Conservation (phyloP, 164 flowering plant genomes). For the Stephania japonica region DNA sequence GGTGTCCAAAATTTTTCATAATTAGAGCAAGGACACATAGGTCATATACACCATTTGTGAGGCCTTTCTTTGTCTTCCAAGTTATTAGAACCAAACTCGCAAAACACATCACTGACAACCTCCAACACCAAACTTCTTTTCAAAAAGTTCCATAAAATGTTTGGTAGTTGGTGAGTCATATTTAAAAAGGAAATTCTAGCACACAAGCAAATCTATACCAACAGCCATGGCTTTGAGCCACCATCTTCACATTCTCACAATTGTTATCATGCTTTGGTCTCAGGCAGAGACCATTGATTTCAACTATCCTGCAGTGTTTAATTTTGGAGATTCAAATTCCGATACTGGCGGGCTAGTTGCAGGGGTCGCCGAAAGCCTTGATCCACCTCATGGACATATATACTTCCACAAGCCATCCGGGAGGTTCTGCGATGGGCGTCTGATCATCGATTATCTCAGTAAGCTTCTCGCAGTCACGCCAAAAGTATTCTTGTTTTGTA, state of each 20-base stretch:
- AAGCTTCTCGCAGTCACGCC: constrained; percentile 5
- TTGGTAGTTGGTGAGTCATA: constrained; percentile 11
- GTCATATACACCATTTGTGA: background rate
- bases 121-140: constrained; percentile 9
- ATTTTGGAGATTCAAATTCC: constrained; percentile 77
- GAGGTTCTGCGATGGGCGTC: constrained; percentile 67
- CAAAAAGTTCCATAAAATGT: background rate
- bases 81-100: background rate
- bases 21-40: background rate
- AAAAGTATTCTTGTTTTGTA: background rate
- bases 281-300: constrained; percentile 21
- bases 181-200: background rate
- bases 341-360: constrained; percentile 55
- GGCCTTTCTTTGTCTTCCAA: background rate
- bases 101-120: constrained; percentile 5
- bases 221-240: constrained; percentile 10
- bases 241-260: constrained; percentile 6
- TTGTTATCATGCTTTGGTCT: constrained; percentile 3
- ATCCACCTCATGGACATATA: constrained; percentile 49
- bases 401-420: constrained; percentile 48
- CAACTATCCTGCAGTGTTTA: constrained; percentile 52
- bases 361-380: constrained; percentile 34
- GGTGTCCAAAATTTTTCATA: no score
- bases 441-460: constrained; percentile 62
- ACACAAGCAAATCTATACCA: background rate